Conservation (phyloP, 768 basidiomycete genomes). For the Termitomyces sp. region DNA sequence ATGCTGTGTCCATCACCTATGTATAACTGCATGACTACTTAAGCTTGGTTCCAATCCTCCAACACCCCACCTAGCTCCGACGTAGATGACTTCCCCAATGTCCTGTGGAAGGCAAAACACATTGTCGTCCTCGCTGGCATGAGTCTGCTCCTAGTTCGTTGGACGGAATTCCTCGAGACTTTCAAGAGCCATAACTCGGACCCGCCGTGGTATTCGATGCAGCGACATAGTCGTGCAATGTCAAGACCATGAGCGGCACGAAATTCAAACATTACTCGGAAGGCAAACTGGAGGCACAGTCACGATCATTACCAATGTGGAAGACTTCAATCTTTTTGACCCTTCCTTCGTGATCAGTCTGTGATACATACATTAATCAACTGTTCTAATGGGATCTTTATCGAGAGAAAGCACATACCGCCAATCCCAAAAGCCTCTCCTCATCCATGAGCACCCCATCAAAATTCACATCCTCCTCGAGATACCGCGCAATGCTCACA, state of each 20-base stretch:
- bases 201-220: too few species aligned
- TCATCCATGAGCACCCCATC: slow-evolving; percentile 41
- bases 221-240: not conserved
- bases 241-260: not conserved
- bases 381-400: too few species aligned
- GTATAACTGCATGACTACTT: too few species aligned
- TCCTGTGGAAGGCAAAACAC: too few species aligned
- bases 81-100: too few species aligned
- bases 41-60: too few species aligned
- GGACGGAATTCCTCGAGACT: too few species aligned
- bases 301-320: slow-evolving; percentile 8
- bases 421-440: slow-evolving; percentile 37
- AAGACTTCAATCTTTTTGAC: slow-evolving; percentile 10
- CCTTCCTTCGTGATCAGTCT: slow-evolving; percentile 12
- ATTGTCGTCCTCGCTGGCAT: too few species aligned
- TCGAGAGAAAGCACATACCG: slow-evolving; percentile 22
- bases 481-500: slow-evolving; percentile 15
- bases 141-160: too few species aligned
- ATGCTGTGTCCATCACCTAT: too few species aligned
- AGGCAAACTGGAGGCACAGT: not conserved
- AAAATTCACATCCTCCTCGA: slow-evolving; percentile 17
- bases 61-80: too few species aligned
- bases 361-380: not conserved
- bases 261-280: not conserved
- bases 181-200: too few species aligned